phyloP scores from a whole-genome alignment of 805 yeast genomes.

The Starmerella apicola region DNA sequence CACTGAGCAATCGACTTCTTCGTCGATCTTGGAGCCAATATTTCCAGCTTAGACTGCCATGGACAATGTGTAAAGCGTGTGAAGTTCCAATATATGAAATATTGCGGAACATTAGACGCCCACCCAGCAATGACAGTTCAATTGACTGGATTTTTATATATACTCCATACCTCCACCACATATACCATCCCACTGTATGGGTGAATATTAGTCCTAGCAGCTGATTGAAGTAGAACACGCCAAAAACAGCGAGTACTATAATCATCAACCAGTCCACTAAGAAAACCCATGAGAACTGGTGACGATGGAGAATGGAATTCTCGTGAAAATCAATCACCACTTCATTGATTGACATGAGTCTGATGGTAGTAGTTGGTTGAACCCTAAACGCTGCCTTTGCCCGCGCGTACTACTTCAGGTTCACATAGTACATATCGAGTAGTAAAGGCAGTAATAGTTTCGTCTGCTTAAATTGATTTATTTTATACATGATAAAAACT shows the following conservation, averaged over 20 bases:
- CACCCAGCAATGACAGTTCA: slow-evolving; percentile 68
- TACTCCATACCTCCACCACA: slow-evolving; percentile 54
- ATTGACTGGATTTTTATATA: slow-evolving; percentile 59
- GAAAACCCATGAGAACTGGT: slow-evolving; percentile 53
- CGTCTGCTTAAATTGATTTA: no score
- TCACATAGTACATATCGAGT: no score
- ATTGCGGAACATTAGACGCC: slow-evolving; percentile 68
- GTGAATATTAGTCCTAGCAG: slow-evolving; percentile 51
- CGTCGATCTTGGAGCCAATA: slow-evolving; percentile 58
- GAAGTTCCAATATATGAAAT: slow-evolving; percentile 61
- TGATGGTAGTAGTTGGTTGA: no score
- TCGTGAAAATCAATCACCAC: slow-evolving; percentile 17
- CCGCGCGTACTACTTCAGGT: no score
- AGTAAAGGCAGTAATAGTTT: no score
- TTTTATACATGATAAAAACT: no score
- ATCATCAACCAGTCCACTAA: slow-evolving; percentile 71
- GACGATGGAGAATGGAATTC: slow-evolving; percentile 23
- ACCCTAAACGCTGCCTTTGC: no score
- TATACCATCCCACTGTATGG: slow-evolving; percentile 34
- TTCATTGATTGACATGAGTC: no score
- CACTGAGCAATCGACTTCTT: slow-evolving; percentile 1
- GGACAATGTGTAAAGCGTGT: slow-evolving; percentile 55
- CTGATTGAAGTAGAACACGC: slow-evolving; percentile 68
- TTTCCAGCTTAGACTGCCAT: slow-evolving; percentile 75
- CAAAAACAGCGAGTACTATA: slow-evolving; percentile 45